Conservation (phyloP, 129 eudicot genomes). For the Logfia minima region DNA sequence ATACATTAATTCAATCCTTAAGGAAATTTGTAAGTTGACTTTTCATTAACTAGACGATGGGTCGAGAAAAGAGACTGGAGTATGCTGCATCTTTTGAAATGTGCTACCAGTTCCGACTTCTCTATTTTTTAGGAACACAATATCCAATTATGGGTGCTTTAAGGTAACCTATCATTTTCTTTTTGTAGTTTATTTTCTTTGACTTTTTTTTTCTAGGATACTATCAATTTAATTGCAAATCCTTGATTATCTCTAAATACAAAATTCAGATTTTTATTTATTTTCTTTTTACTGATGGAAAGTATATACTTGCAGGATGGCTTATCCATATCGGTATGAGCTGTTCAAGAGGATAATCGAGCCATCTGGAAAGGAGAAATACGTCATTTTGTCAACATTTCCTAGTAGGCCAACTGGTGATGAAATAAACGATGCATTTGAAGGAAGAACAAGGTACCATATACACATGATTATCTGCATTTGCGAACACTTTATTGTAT, state of each 20-base stretch:
- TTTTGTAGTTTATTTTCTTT: not conserved
- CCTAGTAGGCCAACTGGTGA: conserved; percentile 65
- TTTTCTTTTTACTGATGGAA: not conserved
- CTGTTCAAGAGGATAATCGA: conserved; percentile 82
- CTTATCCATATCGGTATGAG: conserved; percentile 78
- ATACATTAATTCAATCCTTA: conserved; percentile 1
- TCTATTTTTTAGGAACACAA: conserved; percentile 85
- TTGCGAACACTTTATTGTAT: not conserved
- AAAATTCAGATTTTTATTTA: not conserved
- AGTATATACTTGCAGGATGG: conserved; percentile 55
- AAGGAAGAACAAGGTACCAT: conserved; percentile 76
- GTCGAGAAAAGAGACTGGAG: conserved; percentile 91
- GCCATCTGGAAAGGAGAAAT: conserved; percentile 71
- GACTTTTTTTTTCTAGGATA: not conserved
- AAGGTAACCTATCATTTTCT: conserved; percentile 49
- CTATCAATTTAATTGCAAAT: not conserved
- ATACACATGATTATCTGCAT: not conserved
- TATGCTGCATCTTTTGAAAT: conserved; percentile 94
- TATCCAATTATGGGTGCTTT: conserved; percentile 95
- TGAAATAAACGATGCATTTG: conserved; percentile 84
- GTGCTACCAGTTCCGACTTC: conserved; percentile 89
- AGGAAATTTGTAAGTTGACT: conserved; percentile 19
- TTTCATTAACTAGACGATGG: conserved; percentile 73
- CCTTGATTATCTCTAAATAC: conserved; percentile 1
- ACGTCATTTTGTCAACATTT: conserved; percentile 65